These are phyloP conservation scores for Melampsora americana DNA, from an alignment of 1,284 basidiomycete species.

Conservation along the genomic window DNA sequence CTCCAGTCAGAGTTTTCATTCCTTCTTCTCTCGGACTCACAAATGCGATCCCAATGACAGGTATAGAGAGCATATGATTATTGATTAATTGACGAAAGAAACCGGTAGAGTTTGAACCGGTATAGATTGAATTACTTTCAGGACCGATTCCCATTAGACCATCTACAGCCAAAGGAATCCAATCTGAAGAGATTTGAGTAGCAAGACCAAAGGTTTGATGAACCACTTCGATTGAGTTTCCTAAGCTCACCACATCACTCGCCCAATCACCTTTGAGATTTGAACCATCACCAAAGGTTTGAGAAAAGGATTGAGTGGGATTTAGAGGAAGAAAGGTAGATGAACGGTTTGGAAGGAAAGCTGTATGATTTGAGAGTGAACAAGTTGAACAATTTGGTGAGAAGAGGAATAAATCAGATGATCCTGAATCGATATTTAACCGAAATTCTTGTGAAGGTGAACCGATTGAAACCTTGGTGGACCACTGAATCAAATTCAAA, in stretches of 20 bases:
- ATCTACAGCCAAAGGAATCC: conserved; percentile 20
- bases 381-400: conserved; percentile 25
- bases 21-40: not conserved
- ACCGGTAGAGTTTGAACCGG: conserved; percentile 12
- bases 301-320: not conserved
- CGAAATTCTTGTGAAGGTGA: conserved; percentile 19
- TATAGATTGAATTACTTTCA: conserved; percentile 20
- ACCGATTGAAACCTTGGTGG: conserved; percentile 24
- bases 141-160: conserved; percentile 34
- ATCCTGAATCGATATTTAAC: conserved; percentile 40
- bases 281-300: conserved; percentile 27
- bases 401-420: conserved; percentile 37
- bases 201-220: conserved; percentile 36
- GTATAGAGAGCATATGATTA: not conserved
- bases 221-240: not conserved
- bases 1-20: not conserved
- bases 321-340: not conserved
- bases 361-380: conserved; percentile 15
- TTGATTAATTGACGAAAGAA: conserved; percentile 28
- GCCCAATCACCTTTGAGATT: conserved; percentile 13
- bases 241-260: conserved; percentile 11
- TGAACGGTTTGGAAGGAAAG: not conserved
- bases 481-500: conserved; percentile 17
- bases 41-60: conserved; percentile 39
- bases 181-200: conserved; percentile 23